Conservation (phyloP, 305 asterid species). For the Euphrasia arctica region DNA sequence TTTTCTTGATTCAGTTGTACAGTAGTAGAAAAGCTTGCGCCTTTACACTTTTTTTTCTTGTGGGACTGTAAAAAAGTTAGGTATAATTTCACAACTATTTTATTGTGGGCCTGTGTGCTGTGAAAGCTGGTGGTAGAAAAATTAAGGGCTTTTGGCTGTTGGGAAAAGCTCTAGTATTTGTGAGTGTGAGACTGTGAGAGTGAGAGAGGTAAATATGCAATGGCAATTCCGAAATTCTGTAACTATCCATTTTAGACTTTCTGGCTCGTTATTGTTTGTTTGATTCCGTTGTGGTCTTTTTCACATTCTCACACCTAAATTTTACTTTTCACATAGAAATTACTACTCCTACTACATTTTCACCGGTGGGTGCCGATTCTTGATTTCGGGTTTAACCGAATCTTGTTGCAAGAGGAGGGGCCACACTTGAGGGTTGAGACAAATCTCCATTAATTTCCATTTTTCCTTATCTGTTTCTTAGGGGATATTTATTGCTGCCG, state of each 20-base stretch:
- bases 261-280: constrained; percentile 47
- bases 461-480: constrained; percentile 30
- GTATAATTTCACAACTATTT: constrained; percentile 23
- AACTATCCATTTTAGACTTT: constrained; percentile 37
- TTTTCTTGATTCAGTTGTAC: constrained; percentile 4
- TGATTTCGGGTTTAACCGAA: constrained; percentile 26
- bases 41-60: constrained; percentile 10
- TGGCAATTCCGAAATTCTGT: constrained; percentile 33
- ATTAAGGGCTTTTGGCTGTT: constrained; percentile 39
- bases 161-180: constrained; percentile 27
- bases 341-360: background rate
- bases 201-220: constrained; percentile 29
- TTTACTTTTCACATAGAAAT: constrained; percentile 7
- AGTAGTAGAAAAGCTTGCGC: constrained; percentile 1
- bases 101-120: constrained; percentile 45
- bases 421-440: constrained; percentile 30
- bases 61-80: constrained; percentile 35
- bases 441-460: constrained; percentile 1
- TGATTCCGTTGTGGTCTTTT: constrained; percentile 33
- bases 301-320: constrained; percentile 29
- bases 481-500: constrained; percentile 13
- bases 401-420: constrained; percentile 26
- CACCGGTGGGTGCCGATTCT: constrained; percentile 19
- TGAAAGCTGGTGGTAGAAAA: constrained; percentile 43
- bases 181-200: constrained; percentile 35